Evolutionary conservation across 2,329 filamentous ascomycete species (phyloP).

Genomic region (Harringtonia lauricola): DNA sequence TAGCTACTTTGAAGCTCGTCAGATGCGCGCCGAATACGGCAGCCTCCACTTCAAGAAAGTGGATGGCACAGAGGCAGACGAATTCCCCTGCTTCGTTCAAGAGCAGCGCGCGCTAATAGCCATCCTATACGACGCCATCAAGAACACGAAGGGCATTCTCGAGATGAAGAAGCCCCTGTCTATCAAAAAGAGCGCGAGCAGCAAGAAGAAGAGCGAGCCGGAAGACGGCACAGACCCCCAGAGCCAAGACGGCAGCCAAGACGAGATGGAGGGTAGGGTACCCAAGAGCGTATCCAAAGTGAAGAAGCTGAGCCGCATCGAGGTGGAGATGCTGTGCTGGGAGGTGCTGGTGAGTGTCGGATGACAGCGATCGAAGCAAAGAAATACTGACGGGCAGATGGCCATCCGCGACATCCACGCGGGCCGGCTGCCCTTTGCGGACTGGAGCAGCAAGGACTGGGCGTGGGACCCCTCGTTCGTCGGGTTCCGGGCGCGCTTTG

Average conservation of each 20-base stretch:
- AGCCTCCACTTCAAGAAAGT: conserved; percentile 8
- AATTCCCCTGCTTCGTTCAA: conserved; percentile 14
- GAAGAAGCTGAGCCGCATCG: conserved; percentile 10
- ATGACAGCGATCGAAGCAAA: too few relatives aligned
- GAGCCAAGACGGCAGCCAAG: neutral
- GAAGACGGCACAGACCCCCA: neutral
- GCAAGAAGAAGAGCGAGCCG: neutral
- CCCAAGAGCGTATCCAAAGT: conserved; percentile 12
- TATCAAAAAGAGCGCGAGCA: neutral
- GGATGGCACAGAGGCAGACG: too few relatives aligned
- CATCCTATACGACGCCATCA: conserved; percentile 17
- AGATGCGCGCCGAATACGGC: conserved; percentile 9
- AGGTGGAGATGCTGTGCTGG: conserved; percentile 13
- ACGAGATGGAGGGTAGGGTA: conserved; percentile 5
- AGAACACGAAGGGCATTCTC: conserved; percentile 10
- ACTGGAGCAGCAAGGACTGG: conserved; percentile 13
- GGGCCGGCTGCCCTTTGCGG: conserved; percentile 9
- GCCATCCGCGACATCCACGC: conserved; percentile 8
- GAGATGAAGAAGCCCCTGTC: conserved; percentile 6
- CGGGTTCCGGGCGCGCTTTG: conserved; percentile 9
- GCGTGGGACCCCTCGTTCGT: conserved; percentile 8
- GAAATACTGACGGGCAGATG: neutral
- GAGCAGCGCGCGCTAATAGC: conserved; percentile 15
- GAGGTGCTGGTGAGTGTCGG: conserved; percentile 9
- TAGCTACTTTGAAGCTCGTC: conserved; percentile 6